These are phyloP conservation scores for Entomortierella parvispora DNA, from an alignment of 192 early-diverging fungal genomes.

Conservation along the genomic window DNA sequence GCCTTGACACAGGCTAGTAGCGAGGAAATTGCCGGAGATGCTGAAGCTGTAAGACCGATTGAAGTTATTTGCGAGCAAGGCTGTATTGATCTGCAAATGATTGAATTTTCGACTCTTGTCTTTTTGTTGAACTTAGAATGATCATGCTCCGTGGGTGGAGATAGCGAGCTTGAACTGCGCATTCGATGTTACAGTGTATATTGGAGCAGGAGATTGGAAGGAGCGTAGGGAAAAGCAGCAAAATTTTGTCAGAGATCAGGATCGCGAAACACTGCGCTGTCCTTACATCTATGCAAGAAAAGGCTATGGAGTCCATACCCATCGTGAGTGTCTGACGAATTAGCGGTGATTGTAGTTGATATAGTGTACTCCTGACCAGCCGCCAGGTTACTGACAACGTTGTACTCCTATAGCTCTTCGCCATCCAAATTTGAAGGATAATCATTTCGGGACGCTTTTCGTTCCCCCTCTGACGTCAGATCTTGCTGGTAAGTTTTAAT, in stretches of 20 bases:
- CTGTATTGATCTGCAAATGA: too few species aligned
- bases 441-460: constrained; percentile 62
- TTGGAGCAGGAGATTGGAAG: constrained; percentile 62
- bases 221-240: constrained; percentile 62
- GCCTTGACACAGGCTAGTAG: constrained; percentile 45
- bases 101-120: too few species aligned
- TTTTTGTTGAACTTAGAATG: constrained; percentile 15
- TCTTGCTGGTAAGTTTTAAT: constrained; percentile 48
- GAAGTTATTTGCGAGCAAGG: background rate
- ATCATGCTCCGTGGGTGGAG: constrained; percentile 69
- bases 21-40: constrained; percentile 7
- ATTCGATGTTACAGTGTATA: constrained; percentile 66
- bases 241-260: constrained; percentile 68
- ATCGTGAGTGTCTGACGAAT: too few species aligned
- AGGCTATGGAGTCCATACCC: constrained; percentile 22
- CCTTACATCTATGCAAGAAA: constrained; percentile 62
- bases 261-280: constrained; percentile 68
- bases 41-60: constrained; percentile 29
- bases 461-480: constrained; percentile 59
- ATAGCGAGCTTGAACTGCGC: constrained; percentile 68
- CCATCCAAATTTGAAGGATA: constrained; percentile 36
- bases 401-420: constrained; percentile 13
- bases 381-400: too few species aligned
- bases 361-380: too few species aligned
- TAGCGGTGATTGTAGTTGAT: too few species aligned